Base-by-base conservation (phyloP, 108 stramenopile species). In the Cyclotella atomus region DNA sequence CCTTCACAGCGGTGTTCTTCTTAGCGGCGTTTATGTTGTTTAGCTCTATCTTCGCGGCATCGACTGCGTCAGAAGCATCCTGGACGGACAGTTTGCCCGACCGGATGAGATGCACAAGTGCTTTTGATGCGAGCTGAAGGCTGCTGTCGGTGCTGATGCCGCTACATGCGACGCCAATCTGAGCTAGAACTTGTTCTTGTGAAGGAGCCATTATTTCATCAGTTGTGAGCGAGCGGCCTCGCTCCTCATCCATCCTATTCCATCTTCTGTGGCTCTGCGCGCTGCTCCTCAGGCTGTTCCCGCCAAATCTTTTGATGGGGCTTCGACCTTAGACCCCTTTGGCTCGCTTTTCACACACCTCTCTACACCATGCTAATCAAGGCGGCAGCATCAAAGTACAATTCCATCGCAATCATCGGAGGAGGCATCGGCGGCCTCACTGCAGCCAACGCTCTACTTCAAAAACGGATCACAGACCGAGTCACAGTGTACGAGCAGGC, bases 371-470 rank as follows among this genome's bases (percentile, higher is more conserved):
- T 69, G 68, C 54, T 69, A 23, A 38, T 69, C 53, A 69, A 69
- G 36, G 2, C 53, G 20, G 53, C 34, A 46, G 54, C 68, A 35
- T 23, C 53, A 5, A 69, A 69, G 29, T 30, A 69, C 34, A 33
- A 47, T 29, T 75, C 73, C 15, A 35, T 75, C 20, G 73, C 65
- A 19, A 67, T 75, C 16, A 45, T 75, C 28, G 73, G 73, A 2
- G 73, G 57, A 30, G 73, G 73, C 20, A 65, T 75, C 12, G 73
- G 73, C 25, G 73, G 73, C 2, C 57, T 75, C 0, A 50, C 73
- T 7, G 38, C 55, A 5, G 55, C 63, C 29, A 75, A 66, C 44
- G 73, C 73, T 12, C 65, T 75, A 9, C 65, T 65, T 3, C 32
- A 75, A 1, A 38, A 29, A 35, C 25, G 27, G 16, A 2, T 67